Evolutionary conservation across 1,139 yeast species (phyloP).

Genomic region (Scheffersomyces illinoinensis): DNA sequence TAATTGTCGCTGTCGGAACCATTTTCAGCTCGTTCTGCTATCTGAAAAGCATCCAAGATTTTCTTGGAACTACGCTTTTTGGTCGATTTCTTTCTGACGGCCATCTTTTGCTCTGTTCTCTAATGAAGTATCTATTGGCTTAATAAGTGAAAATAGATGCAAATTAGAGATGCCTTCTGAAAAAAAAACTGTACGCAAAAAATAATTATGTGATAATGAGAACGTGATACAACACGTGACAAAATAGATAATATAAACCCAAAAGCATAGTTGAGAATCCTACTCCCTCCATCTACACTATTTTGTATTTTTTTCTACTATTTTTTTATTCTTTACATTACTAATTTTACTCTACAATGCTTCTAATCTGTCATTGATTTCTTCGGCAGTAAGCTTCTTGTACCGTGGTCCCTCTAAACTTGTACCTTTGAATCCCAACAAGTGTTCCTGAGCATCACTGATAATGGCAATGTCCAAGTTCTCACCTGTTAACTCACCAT

Average conservation of each 20-base stretch:
- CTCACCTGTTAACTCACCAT: constrained; percentile 95
- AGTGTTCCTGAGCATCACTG: constrained; percentile 78
- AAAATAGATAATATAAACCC: neutral
- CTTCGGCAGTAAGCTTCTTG: constrained; percentile 81
- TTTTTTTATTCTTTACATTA: neutral
- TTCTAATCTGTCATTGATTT: constrained; percentile 92
- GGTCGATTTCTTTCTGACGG: constrained; percentile 21
- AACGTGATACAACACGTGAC: neutral
- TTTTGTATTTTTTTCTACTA: neutral
- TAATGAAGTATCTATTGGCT: neutral
- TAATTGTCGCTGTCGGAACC: constrained; percentile 11
- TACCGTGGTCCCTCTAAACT: constrained; percentile 82
- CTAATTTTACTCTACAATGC: constrained; percentile 54
- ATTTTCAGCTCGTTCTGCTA: constrained; percentile 43
- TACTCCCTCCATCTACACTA: neutral
- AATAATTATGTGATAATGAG: neutral
- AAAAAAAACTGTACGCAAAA: neutral
- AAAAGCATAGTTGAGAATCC: neutral
- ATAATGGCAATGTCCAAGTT: constrained; percentile 91
- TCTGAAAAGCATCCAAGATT: constrained; percentile 47
- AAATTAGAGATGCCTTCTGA: neutral
- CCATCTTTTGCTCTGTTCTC: constrained; percentile 1
- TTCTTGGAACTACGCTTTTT: constrained; percentile 37
- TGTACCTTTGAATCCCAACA: constrained; percentile 88
- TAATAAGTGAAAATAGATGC: neutral